Evolutionary conservation across 2,329 filamentous ascomycete genomes (phyloP).

Genomic region (Penicillium sp.): DNA sequence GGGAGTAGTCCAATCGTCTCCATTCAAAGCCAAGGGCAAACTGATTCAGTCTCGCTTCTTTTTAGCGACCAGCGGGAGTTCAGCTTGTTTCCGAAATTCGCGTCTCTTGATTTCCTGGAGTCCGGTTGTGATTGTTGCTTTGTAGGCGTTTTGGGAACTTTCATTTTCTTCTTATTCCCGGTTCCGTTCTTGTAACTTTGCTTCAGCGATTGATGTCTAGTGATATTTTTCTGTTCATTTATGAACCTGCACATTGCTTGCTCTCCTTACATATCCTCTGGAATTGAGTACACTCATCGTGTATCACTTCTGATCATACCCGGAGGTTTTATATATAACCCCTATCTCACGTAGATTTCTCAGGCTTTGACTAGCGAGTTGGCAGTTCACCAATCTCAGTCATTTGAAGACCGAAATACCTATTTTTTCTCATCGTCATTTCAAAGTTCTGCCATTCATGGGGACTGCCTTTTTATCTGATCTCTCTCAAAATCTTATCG

Average conservation of each 20-base stretch:
- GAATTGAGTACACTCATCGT: slow-evolving; percentile 2
- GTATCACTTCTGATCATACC: not conserved
- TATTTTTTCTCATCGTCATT: not conserved
- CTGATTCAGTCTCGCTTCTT: not conserved
- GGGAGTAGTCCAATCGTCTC: slow-evolving; percentile 58
- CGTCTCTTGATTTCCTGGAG: slow-evolving; percentile 15
- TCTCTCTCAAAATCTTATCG: not conserved
- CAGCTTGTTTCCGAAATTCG: not conserved
- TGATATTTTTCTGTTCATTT: slow-evolving; percentile 12
- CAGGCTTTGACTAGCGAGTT: not conserved
- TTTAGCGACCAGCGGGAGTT: not conserved
- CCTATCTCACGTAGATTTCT: not conserved
- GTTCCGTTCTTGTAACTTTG: slow-evolving; percentile 11
- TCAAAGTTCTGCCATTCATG: not conserved
- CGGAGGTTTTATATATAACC: not conserved
- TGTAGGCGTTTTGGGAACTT: slow-evolving; percentile 16
- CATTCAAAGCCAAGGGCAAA: not conserved
- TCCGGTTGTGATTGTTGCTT: slow-evolving; percentile 16
- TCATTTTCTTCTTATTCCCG: slow-evolving; percentile 14
- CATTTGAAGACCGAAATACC: not conserved
- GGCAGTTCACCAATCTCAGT: not conserved
- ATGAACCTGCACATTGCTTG: slow-evolving; percentile 13
- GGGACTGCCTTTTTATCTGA: not conserved
- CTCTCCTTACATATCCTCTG: slow-evolving; percentile 16
- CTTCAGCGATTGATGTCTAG: slow-evolving; percentile 21